Conservation (phyloP, 2,329 filamentous ascomycete species). For the Ascochyta viciae-villosae region DNA sequence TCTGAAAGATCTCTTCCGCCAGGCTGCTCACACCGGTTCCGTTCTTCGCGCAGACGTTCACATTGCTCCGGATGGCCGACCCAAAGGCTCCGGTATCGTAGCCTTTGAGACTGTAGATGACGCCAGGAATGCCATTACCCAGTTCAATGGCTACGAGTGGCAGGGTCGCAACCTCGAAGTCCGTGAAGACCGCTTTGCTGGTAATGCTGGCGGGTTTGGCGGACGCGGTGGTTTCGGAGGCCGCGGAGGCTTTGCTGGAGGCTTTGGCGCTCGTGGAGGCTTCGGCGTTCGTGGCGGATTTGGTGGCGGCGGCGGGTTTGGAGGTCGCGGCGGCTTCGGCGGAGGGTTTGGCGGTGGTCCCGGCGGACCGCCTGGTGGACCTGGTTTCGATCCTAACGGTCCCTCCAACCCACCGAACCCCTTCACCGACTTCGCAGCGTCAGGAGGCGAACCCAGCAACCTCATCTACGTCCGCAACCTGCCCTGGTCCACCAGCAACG, state of each 20-base stretch:
- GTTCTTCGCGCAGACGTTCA: slow-evolving; percentile 97
- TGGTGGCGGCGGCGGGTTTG: slow-evolving; percentile 58
- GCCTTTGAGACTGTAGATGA: slow-evolving; percentile 95
- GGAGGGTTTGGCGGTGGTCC: slow-evolving; percentile 55
- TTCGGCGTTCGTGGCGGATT: slow-evolving; percentile 52
- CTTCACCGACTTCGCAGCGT: slow-evolving; percentile 91
- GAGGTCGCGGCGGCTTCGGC: slow-evolving; percentile 51
- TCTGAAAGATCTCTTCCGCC: slow-evolving; percentile 96
- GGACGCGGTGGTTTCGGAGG: slow-evolving; percentile 51
- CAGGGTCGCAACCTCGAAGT: slow-evolving; percentile 93
- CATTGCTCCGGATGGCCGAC: slow-evolving; percentile 85
- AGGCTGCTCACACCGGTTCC: slow-evolving; percentile 64
- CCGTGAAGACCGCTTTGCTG: slow-evolving; percentile 92
- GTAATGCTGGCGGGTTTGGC: slow-evolving; percentile 53
- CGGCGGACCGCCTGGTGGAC: slow-evolving; percentile 34
- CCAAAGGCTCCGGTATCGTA: slow-evolving; percentile 96
- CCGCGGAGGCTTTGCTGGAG: slow-evolving; percentile 52
- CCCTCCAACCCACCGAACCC: slow-evolving; percentile 74
- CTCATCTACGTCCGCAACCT: slow-evolving; percentile 97
- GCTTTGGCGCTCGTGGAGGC: slow-evolving; percentile 53
- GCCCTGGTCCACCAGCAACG: slow-evolving; percentile 98
- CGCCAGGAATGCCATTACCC: slow-evolving; percentile 92
- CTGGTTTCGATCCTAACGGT: slow-evolving; percentile 57
- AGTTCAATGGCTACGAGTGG: slow-evolving; percentile 99
- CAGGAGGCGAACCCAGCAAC: slow-evolving; percentile 82